Evolutionary conservation across 2,329 filamentous ascomycete species (phyloP).

Genomic region (Aspergillus intermedius): DNA sequence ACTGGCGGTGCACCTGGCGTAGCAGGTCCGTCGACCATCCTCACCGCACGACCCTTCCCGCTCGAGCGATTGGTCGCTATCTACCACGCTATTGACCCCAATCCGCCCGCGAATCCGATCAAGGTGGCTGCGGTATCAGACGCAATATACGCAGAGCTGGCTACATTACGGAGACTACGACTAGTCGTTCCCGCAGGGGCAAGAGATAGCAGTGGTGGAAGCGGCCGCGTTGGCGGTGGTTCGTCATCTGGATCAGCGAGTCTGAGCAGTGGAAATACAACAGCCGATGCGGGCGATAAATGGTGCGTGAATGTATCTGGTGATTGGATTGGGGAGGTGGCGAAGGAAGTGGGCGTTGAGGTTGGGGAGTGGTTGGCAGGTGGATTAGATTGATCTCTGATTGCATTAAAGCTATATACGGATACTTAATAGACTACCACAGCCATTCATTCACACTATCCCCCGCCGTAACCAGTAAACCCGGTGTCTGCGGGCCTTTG

Average conservation of each 20-base stretch:
- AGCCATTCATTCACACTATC: constrained; percentile 32
- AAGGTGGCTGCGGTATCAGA: constrained; percentile 35
- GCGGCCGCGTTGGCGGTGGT: constrained; percentile 16
- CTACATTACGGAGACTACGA: constrained; percentile 41
- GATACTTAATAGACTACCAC: constrained; percentile 19
- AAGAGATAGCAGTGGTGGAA: constrained; percentile 21
- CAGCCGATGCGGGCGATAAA: constrained; percentile 38
- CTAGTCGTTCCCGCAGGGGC: constrained; percentile 40
- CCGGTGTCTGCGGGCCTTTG: constrained; percentile 24
- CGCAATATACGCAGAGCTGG: constrained; percentile 40
- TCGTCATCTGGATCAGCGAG: constrained; percentile 15
- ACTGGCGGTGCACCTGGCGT: constrained; percentile 23
- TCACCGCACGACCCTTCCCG: constrained; percentile 38
- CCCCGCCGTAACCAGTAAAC: constrained; percentile 28
- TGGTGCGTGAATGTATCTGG: constrained; percentile 45
- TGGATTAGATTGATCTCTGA: constrained; percentile 25
- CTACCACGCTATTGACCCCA: constrained; percentile 42
- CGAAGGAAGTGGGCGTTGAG: constrained; percentile 39
- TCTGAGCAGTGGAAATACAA: constrained; percentile 29
- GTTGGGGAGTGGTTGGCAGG: constrained; percentile 41
- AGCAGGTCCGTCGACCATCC: constrained; percentile 33
- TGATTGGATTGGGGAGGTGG: constrained; percentile 42
- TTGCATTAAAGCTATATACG: neutral
- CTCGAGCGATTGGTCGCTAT: constrained; percentile 43
- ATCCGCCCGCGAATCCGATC: constrained; percentile 35